Evolutionary conservation across 2,329 filamentous ascomycete genomes (phyloP), one percentile per base, ranked within the genome.

Genomic region (Pseudogymnoascus sp.): DNA sequence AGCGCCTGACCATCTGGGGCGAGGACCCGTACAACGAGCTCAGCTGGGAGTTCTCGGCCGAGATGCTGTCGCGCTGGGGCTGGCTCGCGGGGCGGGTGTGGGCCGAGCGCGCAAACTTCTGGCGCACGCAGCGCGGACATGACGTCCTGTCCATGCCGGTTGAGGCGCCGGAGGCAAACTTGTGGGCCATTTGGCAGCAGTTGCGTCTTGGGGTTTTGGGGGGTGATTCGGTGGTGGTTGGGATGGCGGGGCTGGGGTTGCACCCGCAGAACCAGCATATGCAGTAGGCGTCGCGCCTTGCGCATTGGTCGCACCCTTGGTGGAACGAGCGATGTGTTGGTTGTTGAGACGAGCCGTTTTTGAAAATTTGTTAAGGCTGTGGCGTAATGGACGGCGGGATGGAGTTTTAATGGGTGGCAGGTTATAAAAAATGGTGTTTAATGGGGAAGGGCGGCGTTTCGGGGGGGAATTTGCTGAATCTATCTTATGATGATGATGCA

Each of bases 1-100:
- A 73, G 6, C 76, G 77, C 62, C 64, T 78, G 61, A 77, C 71
- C n/a, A 74, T 78, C 53, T 78, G 76, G 76, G 76, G 76, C 26
- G 74, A 76, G 24, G 74, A 78, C 65, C 72, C 75, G 42, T 67
- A 76, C 5, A 76, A 77, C 63, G 76, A 77, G 61, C 71, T 76
- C 63, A 74, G 74, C 4, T 78, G 76, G 76, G 76, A 78, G 64
- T 75, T 78, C 59, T 78, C 76, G n/a, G 71, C 72, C 24, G 65
- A 68, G 8, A 69, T 76, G 1, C 68, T 78, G 29, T 74, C 76
- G 63, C 70, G 72, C 31, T 78, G 76, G 76, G 73, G 74, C 0
- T 77, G 75, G 73, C 63, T 78, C 29, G 64, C 78, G 5, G 74
- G 74, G 4, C 62, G 65, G 11, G 72, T 74, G 59, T 78, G 76